Evolutionary conservation across 1,139 yeast genomes (phyloP), one percentile per base, ranked within the genome.

Genomic region (Kurtzmaniella natalensis): DNA sequence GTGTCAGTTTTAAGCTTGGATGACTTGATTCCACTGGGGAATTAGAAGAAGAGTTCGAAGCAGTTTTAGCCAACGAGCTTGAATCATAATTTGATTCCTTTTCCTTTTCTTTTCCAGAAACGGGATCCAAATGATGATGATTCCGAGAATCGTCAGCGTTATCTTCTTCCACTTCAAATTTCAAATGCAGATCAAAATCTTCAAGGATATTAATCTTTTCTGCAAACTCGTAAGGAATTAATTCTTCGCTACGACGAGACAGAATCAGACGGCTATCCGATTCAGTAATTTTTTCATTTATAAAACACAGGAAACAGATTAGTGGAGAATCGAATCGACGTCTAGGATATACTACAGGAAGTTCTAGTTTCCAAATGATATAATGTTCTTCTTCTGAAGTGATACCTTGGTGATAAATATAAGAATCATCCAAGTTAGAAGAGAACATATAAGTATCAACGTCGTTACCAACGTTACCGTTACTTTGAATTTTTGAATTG

Each of bases 281-380:
- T 13, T 24, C 30, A 3, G 25, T 30, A 18, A 39, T 40, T 32
- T 34, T 34, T 6, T 49, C 51, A 28, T 48, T 46, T 13, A 58
- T 41, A 16, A 43, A 41, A 34, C 62, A 57, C 8, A 51, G 42
- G 15, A 67, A 44, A 16, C 50, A 36, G 8, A 67, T 43, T 17
- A 45, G 50, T 0, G 74, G 73, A 28, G 55, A 47, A 24, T 41
- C 33, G 25, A 61, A 45, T 40, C 64, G 59, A 37, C 53, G 55
- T 22, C 60, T 51, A 1, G 74, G 73, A 41, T 68, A 67, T 2
- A 53, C 48, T 3, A 65, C 48, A 3, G 70, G 63, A 6, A 56
- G 31, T n/a, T 49, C 50, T 38, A 68, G 62, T 35, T 44, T 54
- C 70, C 71, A 65, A 4, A 65, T 38, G 5, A 44, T 41, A 29